Conservation (phyloP, 495 filamentous ascomycete species). For the Talaromyces trachyspermus region DNA sequence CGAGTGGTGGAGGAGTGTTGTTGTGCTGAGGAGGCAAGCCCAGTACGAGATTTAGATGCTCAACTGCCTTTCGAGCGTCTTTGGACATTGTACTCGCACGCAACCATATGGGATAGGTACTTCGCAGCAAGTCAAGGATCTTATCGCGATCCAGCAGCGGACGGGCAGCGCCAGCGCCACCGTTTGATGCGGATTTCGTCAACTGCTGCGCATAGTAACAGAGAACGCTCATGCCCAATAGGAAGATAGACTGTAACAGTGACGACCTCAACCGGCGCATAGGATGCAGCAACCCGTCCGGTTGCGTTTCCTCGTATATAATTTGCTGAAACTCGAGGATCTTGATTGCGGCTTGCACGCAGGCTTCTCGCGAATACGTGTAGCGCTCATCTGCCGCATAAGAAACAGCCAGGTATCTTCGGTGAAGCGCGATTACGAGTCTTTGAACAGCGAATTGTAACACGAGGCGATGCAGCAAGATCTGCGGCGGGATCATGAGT, state of each 20-base stretch:
- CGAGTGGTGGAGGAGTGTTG: no score
- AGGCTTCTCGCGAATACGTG: slow-evolving; percentile 20
- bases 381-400: slow-evolving; percentile 14
- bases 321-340: slow-evolving; percentile 29
- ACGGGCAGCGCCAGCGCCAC: no score
- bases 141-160: slow-evolving; percentile 8
- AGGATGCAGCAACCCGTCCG: slow-evolving; percentile 21
- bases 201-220: slow-evolving; percentile 27
- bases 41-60: slow-evolving; percentile 4
- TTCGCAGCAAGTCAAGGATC: slow-evolving; percentile 12
- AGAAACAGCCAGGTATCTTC: slow-evolving; percentile 21
- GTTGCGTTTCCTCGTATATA: slow-evolving; percentile 26
- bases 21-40: background rate
- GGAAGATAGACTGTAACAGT: slow-evolving; percentile 25
- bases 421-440: slow-evolving; percentile 2
- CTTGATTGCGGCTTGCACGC: slow-evolving; percentile 23
- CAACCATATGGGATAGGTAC: slow-evolving; percentile 15
- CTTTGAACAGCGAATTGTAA: slow-evolving; percentile 1
- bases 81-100: slow-evolving; percentile 7
- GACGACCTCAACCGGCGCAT: slow-evolving; percentile 27
- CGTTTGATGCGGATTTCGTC: slow-evolving; percentile 6
- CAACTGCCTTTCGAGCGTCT: slow-evolving; percentile 4
- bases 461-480: slow-evolving; percentile 1
- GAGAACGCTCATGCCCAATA: slow-evolving; percentile 32
- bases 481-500: slow-evolving; percentile 3